These are phyloP conservation scores for Fusarium agapanthi DNA, from an alignment of 2,329 filamentous ascomycete genomes.

Conservation along the genomic window DNA sequence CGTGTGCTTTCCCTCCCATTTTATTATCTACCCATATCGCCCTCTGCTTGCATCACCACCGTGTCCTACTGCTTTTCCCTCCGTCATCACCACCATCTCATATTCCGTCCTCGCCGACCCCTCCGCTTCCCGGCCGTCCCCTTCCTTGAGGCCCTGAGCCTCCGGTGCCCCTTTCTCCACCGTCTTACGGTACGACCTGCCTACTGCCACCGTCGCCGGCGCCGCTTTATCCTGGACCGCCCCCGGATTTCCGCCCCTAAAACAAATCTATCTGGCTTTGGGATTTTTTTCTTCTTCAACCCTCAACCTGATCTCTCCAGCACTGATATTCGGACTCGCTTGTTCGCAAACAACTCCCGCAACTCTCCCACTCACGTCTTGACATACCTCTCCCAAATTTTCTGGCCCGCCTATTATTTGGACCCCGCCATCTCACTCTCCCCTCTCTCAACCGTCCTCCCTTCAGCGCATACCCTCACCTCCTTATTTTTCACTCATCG, in stretches of 20 bases:
- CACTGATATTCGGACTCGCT: neutral
- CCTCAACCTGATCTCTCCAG: conserved; percentile 2
- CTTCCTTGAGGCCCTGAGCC: conserved; percentile 18
- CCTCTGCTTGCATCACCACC: neutral
- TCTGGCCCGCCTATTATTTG: conserved; percentile 3
- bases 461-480: conserved; percentile 6
- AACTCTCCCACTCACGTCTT: neutral
- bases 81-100: neutral
- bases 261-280: conserved; percentile 19
- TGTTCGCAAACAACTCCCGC: conserved; percentile 2
- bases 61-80: conserved; percentile 1
- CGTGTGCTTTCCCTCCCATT: conserved; percentile 46
- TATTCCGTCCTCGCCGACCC: conserved; percentile 15
- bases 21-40: conserved; percentile 2
- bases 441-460: conserved; percentile 2
- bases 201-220: conserved; percentile 33
- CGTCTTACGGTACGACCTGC: conserved; percentile 17
- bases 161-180: conserved; percentile 37
- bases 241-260: conserved; percentile 36
- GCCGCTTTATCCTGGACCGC: conserved; percentile 27
- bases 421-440: conserved; percentile 15
- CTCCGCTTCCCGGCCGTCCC: conserved; percentile 19
- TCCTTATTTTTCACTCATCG: conserved; percentile 16
- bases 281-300: neutral
- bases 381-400: conserved; percentile 4